Percentiles rank a stretch among this genome's conserved stretches.
These are phyloP conservation scores for Jacaranda copaia DNA, from an alignment of 257 asterid species.

Conservation along the genomic window DNA sequence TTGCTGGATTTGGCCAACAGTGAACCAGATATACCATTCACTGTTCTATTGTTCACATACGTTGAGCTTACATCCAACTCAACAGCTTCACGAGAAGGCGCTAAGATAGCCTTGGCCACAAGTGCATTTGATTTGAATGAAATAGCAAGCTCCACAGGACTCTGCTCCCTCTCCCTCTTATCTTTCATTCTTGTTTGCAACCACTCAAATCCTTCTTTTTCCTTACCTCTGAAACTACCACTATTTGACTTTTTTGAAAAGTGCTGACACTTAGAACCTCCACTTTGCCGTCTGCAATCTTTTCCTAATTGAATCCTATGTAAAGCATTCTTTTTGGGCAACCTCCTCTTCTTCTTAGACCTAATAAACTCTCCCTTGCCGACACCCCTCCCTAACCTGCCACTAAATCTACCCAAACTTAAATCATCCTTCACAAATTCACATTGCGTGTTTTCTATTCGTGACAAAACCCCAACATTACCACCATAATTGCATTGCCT, in stretches of 20 bases:
- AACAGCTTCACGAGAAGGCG: constrained; percentile 50
- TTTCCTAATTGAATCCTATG: constrained; percentile 62
- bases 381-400: constrained; percentile 53
- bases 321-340: constrained; percentile 56
- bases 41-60: constrained; percentile 41
- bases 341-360: constrained; percentile 53
- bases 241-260: constrained; percentile 35
- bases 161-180: constrained; percentile 53
- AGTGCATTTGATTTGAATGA: constrained; percentile 82
- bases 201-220: constrained; percentile 39
- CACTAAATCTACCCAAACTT: constrained; percentile 54
- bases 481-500: constrained; percentile 33
- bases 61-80: constrained; percentile 37
- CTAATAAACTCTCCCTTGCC: constrained; percentile 43
- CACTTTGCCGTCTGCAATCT: constrained; percentile 45
- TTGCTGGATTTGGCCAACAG: constrained; percentile 41
- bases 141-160: constrained; percentile 78
- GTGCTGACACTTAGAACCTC: constrained; percentile 42
- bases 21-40: constrained; percentile 36
- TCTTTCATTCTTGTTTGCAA: constrained; percentile 44
- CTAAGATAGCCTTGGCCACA: constrained; percentile 74
- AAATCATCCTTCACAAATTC: constrained; percentile 34
- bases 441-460: constrained; percentile 35
- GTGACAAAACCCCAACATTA: constrained; percentile 40
- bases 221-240: constrained; percentile 50